Conservation (phyloP, 768 basidiomycete species). For the Pseudohyphozyma bogoriensis region DNA sequence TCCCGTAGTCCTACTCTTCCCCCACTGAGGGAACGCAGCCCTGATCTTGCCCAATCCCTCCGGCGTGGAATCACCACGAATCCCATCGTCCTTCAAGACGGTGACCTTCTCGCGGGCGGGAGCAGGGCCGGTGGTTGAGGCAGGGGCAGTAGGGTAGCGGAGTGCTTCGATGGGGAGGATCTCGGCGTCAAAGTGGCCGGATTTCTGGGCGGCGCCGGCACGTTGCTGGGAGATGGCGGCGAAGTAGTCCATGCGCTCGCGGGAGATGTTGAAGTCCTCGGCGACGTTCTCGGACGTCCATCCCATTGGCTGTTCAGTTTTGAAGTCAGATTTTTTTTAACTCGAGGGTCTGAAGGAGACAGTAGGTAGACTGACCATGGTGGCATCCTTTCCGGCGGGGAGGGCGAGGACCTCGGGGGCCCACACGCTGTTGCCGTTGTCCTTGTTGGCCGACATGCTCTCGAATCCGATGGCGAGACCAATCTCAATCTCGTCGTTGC, state of each 20-base stretch:
- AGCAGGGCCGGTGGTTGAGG: conserved; percentile 61
- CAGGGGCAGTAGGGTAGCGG: conserved; percentile 50
- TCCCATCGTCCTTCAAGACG: conserved; percentile 74
- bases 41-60: conserved; percentile 71
- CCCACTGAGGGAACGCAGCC: conserved; percentile 65
- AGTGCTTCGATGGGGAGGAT: conserved; percentile 57
- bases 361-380: conserved; percentile 8
- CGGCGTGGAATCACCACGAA: conserved; percentile 71
- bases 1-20: conserved; percentile 44
- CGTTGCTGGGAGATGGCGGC: conserved; percentile 76
- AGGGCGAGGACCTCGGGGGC: conserved; percentile 57
- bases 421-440: conserved; percentile 49
- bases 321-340: conserved; percentile 49
- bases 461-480: conserved; percentile 82
- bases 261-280: conserved; percentile 52
- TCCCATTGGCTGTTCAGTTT: conserved; percentile 43
- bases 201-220: conserved; percentile 67
- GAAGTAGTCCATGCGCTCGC: conserved; percentile 71
- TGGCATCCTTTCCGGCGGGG: conserved; percentile 59
- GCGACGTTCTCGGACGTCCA: conserved; percentile 93
- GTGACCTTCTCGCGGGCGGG: conserved; percentile 45
- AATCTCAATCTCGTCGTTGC: conserved; percentile 71
- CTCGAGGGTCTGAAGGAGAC: background rate
- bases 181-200: conserved; percentile 70
- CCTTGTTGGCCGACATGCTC: conserved; percentile 64